phyloP scores from a whole-genome alignment of 169 alveolate species.

The Plasmodium vinckei region DNA sequence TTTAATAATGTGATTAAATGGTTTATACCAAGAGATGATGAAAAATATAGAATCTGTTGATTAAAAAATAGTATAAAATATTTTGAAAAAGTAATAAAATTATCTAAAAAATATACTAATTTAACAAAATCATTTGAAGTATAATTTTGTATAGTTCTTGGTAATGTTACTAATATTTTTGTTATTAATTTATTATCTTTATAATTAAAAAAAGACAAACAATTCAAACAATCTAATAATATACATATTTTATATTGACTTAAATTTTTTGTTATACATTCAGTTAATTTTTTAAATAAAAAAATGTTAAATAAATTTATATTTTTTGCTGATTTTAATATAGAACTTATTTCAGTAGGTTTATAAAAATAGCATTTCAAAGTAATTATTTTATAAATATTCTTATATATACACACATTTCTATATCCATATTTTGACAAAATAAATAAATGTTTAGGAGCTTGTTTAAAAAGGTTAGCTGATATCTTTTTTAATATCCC shows the following conservation, averaged over 20 bases:
- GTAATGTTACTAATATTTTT: constrained; percentile 42
- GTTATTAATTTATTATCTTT: constrained; percentile 31
- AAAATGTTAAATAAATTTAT: constrained; percentile 31
- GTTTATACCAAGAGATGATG: constrained; percentile 32
- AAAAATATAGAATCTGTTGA: constrained; percentile 35
- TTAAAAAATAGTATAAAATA: constrained; percentile 34
- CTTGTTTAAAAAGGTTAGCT: constrained; percentile 9
- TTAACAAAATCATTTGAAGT: constrained; percentile 47
- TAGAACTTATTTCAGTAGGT: constrained; percentile 55
- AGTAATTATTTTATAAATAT: constrained; percentile 21
- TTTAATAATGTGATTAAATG: constrained; percentile 41
- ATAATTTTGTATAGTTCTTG: constrained; percentile 40
- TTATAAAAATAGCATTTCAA: constrained; percentile 15
- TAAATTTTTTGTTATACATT: constrained; percentile 24
- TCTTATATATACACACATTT: constrained; percentile 27
- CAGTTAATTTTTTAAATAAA: constrained; percentile 38
- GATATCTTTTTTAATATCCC: background rate
- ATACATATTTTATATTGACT: constrained; percentile 55
- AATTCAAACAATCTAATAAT: constrained; percentile 50
- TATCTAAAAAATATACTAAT: constrained; percentile 43
- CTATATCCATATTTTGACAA: constrained; percentile 48
- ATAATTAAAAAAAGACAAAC: constrained; percentile 48
- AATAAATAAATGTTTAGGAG: constrained; percentile 37
- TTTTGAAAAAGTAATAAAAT: constrained; percentile 38
- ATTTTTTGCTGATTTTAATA: constrained; percentile 48